Base-by-base conservation (phyloP, 78 protist genomes). In the Ministeria vibrans region DNA sequence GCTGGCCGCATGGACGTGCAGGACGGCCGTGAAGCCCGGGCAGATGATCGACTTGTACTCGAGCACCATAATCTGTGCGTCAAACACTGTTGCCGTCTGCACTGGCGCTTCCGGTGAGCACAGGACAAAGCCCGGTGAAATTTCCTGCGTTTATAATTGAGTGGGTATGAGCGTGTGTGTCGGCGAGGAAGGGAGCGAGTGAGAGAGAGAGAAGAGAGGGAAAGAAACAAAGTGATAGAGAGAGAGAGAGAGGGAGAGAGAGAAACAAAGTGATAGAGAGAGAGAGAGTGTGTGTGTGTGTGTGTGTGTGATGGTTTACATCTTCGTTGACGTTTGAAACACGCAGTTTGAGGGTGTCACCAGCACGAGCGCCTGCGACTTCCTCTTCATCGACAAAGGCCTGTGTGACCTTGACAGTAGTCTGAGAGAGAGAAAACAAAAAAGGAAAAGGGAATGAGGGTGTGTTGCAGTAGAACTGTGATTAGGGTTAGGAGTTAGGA, bases 1-100 rank as follows among this genome's bases (percentile, higher is more conserved):
- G n/a, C 74, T 87, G 38, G 86, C 85, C 5, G 95, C 34, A 77
- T 94, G 97, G 43, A 88, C 72, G 83, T 94, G 96, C 81, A 92
- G 68, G 73, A 94, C 86, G 5, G 91, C 87, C 22, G 27, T n/a
- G 82, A 28, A 85, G 63, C 78, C 78, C 38, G 93, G 76, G 64
- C 84, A 68, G 80, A 94, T 83, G 71, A 91, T 77, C 41, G 82
- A 43, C 77, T 89, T 90, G 69, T 84, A 85, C 59, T 92, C 95
- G 46, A 94, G 81, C 36, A 93, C 32, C n/a, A 42, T 55, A 9
- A 93, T 59, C 77, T 87, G 91, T 44, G 92, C 90, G 32, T 91
- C 93, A 43, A 89, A 90, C 36, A 41, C 64, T 25, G 74, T 15
- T 62, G 81, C 90, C 25, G 68, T 68, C 11, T 73, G 85, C 22